Conservation (phyloP, 2,329 filamentous ascomycete species). For the Fusarium nematophilum region DNA sequence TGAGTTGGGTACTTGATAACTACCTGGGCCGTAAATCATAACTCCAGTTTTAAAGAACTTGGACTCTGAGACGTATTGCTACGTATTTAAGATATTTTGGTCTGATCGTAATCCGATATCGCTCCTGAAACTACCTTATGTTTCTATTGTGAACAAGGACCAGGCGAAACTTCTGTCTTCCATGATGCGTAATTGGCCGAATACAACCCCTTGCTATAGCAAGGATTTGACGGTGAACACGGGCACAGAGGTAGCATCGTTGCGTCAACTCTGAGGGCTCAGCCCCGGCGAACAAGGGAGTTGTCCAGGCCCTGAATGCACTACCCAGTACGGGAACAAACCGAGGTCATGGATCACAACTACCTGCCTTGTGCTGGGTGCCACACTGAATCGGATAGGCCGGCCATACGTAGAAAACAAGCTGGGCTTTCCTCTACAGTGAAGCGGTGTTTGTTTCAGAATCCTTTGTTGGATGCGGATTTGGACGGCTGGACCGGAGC, state of each 20-base stretch:
- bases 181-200: not conserved
- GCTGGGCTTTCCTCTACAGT: slow-evolving; percentile 20
- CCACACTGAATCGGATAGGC: not conserved
- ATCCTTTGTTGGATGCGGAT: slow-evolving; percentile 9
- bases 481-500: slow-evolving; percentile 15
- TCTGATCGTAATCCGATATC: not conserved
- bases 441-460: slow-evolving; percentile 31
- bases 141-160: too few relatives aligned
- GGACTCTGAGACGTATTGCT: too few relatives aligned
- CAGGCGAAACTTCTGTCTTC: too few relatives aligned
- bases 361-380: slow-evolving; percentile 1
- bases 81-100: not conserved
- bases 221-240: slow-evolving; percentile 18
- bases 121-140: too few relatives aligned
- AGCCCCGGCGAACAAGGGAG: slow-evolving; percentile 11
- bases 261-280: slow-evolving; percentile 8
- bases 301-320: not conserved
- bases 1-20: too few relatives aligned
- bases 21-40: too few relatives aligned
- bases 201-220: slow-evolving; percentile 6
- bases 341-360: slow-evolving; percentile 27
- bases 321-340: slow-evolving; percentile 30
- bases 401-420: slow-evolving; percentile 4
- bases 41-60: too few relatives aligned
- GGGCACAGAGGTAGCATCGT: slow-evolving; percentile 7